Evolutionary conservation across 805 yeast genomes (phyloP).

Genomic region (Candida schatavii): DNA sequence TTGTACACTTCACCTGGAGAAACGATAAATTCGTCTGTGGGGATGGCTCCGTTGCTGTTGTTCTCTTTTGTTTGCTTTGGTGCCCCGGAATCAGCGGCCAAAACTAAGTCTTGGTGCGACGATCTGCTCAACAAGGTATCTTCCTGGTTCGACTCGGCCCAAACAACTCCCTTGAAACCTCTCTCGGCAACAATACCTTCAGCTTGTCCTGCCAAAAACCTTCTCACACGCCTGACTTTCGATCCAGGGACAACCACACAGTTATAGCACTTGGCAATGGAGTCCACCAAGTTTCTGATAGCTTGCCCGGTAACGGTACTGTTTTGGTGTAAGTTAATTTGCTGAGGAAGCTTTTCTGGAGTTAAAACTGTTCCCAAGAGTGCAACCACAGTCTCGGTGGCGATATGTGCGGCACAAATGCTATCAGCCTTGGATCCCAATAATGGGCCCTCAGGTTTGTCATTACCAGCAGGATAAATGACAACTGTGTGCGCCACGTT

Average conservation of each 20-base stretch:
- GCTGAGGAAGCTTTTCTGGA: constrained; percentile 71
- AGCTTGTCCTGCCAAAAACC: constrained; percentile 94
- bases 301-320: constrained; percentile 59
- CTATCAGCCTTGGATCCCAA: constrained; percentile 88
- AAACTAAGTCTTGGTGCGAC: constrained; percentile 10
- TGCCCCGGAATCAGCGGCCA: constrained; percentile 7
- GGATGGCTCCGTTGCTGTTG: constrained; percentile 56
- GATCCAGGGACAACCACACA: constrained; percentile 92
- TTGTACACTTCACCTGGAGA: constrained; percentile 82
- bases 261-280: constrained; percentile 79
- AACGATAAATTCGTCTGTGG: constrained; percentile 70
- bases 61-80: constrained; percentile 11
- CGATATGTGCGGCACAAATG: constrained; percentile 82
- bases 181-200: constrained; percentile 89
- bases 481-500: constrained; percentile 84
- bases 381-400: constrained; percentile 80
- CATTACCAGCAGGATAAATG: constrained; percentile 65
- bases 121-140: constrained; percentile 47
- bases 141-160: constrained; percentile 85
- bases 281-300: constrained; percentile 75
- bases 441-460: constrained; percentile 70
- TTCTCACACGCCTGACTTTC: constrained; percentile 83
- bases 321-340: constrained; percentile 19
- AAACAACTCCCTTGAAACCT: constrained; percentile 87
- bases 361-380: constrained; percentile 69